Percentiles rank a stretch among this genome's conserved stretches.
phyloP scores from a whole-genome alignment of 805 yeast species.

The Ogataea paraovalis region DNA sequence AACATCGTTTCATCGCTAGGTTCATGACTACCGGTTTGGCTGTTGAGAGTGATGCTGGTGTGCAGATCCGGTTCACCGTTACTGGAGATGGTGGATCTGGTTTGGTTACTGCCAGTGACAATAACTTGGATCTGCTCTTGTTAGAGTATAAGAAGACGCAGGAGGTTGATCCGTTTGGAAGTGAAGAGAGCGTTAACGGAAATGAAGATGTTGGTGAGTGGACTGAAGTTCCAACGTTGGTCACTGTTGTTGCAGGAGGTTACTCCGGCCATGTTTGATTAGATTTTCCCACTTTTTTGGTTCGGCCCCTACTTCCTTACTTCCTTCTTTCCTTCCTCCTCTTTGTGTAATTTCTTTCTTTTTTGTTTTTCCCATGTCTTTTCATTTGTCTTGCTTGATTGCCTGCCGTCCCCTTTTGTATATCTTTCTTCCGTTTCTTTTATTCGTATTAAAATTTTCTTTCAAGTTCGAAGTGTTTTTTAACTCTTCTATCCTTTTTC shows the following conservation, averaged over 20 bases:
- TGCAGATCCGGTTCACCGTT: slow-evolving; percentile 61
- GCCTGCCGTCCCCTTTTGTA: neutral
- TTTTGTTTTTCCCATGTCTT: neutral
- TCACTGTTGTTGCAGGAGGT: slow-evolving; percentile 47
- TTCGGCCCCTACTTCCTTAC: too few species aligned
- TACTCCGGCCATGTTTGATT: slow-evolving; percentile 38
- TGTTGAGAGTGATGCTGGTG: slow-evolving; percentile 69
- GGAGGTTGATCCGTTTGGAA: slow-evolving; percentile 34
- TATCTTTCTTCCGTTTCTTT: too few species aligned
- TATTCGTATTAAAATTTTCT: too few species aligned
- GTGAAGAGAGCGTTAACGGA: slow-evolving; percentile 15
- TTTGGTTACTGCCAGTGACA: slow-evolving; percentile 32
- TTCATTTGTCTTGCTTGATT: neutral
- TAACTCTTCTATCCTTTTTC: neutral
- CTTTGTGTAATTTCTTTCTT: neutral
- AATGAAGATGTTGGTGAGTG: slow-evolving; percentile 21
- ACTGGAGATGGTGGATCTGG: slow-evolving; percentile 7
- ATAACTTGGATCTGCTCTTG: slow-evolving; percentile 20
- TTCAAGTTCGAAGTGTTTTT: too few species aligned
- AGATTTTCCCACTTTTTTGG: too few species aligned
- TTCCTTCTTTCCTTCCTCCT: too few species aligned
- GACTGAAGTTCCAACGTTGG: slow-evolving; percentile 38
- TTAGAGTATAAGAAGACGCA: slow-evolving; percentile 16
- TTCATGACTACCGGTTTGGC: slow-evolving; percentile 73
- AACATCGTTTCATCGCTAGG: slow-evolving; percentile 78